Conservation (phyloP, 495 filamentous ascomycete genomes). For the Polyplosphaeria fusca region DNA sequence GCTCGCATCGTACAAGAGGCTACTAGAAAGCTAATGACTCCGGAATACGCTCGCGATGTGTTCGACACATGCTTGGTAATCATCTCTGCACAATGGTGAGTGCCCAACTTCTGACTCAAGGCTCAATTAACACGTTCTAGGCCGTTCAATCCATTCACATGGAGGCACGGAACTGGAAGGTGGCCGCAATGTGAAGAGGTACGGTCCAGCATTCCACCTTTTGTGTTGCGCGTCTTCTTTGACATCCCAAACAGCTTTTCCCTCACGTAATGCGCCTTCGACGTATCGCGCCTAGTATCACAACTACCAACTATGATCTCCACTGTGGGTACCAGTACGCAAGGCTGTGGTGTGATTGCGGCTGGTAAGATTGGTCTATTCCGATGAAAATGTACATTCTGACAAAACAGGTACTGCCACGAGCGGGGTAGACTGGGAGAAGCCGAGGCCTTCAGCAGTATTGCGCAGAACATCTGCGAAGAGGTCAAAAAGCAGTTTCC, state of each 20-base stretch:
- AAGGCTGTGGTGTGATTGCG: slow-evolving; percentile 10
- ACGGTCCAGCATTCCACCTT: slow-evolving; percentile 16
- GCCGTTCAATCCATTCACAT: slow-evolving; percentile 6
- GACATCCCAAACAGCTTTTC: too few relatives aligned
- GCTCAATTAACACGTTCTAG: neutral
- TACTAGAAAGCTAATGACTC: slow-evolving; percentile 28
- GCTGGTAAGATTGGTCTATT: slow-evolving; percentile 13
- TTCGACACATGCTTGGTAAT: slow-evolving; percentile 30
- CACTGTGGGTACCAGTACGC: slow-evolving; percentile 30
- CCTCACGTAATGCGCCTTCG: slow-evolving; percentile 33
- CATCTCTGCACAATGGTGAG: slow-evolving; percentile 31
- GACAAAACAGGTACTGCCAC: slow-evolving; percentile 17
- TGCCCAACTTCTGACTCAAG: neutral
- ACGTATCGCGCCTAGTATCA: neutral
- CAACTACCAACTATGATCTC: neutral
- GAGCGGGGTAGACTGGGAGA: slow-evolving; percentile 18
- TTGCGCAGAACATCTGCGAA: slow-evolving; percentile 26
- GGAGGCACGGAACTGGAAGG: slow-evolving; percentile 24
- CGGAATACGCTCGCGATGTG: slow-evolving; percentile 8
- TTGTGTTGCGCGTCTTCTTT: slow-evolving; percentile 29
- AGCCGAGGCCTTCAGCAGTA: slow-evolving; percentile 7
- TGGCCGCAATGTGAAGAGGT: slow-evolving; percentile 36
- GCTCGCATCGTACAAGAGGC: slow-evolving; percentile 42
- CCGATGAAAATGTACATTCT: neutral
- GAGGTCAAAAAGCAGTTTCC: slow-evolving; percentile 1